A percentile compares a stretch with the other conserved stretches of the same genome.
phyloP scores from a whole-genome alignment of 192 early-diverging fungal genomes.

The Backusella circina region DNA sequence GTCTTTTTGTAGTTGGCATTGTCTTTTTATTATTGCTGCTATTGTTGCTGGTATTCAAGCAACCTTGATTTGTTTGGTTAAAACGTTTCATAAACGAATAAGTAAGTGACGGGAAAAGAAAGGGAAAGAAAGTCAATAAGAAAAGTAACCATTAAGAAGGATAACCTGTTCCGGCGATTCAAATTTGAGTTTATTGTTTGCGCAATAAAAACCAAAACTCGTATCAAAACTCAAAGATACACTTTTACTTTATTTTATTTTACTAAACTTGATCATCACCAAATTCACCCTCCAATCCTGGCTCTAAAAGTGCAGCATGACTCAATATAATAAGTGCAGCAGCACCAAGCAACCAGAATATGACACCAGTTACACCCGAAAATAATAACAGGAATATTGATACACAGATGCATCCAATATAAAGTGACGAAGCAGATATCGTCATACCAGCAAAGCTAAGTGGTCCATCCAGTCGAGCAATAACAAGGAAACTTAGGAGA shows the following conservation, averaged over 20 bases:
- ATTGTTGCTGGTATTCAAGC: background rate
- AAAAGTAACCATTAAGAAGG: background rate
- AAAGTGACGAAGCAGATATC: conserved; percentile 39
- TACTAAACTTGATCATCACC: conserved; percentile 18
- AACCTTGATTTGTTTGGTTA: background rate
- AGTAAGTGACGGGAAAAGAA: background rate
- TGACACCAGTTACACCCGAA: conserved; percentile 46
- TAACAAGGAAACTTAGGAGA: conserved; percentile 42
- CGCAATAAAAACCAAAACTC: background rate
- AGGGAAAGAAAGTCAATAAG: background rate
- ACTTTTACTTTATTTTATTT: background rate
- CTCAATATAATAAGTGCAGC: conserved; percentile 48
- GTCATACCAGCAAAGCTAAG: conserved; percentile 33
- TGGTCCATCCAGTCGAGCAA: conserved; percentile 40
- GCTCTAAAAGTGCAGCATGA: conserved; percentile 52
- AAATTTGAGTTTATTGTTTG: conserved; percentile 2
- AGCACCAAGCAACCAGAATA: conserved; percentile 60
- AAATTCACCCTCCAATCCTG: conserved; percentile 51
- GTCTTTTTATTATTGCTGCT: background rate
- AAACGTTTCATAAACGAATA: background rate
- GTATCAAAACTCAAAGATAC: background rate
- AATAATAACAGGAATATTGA: conserved; percentile 51
- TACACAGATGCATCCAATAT: conserved; percentile 34
- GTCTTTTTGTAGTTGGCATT: background rate
- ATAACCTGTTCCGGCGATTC: background rate